Percentiles rank a stretch among this genome's conserved stretches.
Conservation (phyloP, 805 yeast species). For the Spathaspora girioi region DNA sequence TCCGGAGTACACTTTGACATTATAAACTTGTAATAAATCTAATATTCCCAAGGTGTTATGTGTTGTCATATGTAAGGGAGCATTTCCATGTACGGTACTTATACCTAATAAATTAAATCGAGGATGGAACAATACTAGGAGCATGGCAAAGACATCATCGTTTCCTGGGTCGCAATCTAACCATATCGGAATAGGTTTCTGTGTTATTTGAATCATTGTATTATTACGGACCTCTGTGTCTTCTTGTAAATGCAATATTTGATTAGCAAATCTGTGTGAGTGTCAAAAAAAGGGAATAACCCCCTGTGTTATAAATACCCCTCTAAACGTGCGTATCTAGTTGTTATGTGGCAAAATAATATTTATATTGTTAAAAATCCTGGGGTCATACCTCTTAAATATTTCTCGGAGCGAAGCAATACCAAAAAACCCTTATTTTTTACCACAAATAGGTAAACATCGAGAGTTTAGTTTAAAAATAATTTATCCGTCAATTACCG, state of each 20-base stretch:
- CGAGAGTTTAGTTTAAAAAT: background rate
- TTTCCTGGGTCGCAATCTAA: constrained; percentile 92
- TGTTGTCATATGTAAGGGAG: constrained; percentile 62
- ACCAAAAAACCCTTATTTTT: background rate
- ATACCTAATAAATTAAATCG: constrained; percentile 58
- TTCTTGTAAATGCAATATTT: background rate
- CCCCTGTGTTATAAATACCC: no score
- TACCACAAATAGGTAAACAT: background rate
- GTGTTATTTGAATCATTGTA: constrained; percentile 1
- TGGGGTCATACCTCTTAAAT: background rate
- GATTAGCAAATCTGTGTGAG: background rate
- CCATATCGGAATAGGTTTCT: constrained; percentile 58
- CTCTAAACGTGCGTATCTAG: no score
- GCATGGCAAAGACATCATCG: constrained; percentile 78
- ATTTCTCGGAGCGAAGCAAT: background rate
- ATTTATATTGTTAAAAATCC: no score
- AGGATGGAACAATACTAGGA: constrained; percentile 60
- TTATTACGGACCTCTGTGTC: no score
- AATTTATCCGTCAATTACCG: background rate
- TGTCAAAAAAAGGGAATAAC: background rate
- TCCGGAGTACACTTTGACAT: constrained; percentile 67
- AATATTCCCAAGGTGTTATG: constrained; percentile 64
- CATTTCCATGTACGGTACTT: constrained; percentile 75
- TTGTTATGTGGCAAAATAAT: background rate
- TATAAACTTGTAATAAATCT: constrained; percentile 50